These are phyloP conservation scores for Schwanniomyces etchellsii DNA, from an alignment of 1,139 yeast species.

Conservation along the genomic window DNA sequence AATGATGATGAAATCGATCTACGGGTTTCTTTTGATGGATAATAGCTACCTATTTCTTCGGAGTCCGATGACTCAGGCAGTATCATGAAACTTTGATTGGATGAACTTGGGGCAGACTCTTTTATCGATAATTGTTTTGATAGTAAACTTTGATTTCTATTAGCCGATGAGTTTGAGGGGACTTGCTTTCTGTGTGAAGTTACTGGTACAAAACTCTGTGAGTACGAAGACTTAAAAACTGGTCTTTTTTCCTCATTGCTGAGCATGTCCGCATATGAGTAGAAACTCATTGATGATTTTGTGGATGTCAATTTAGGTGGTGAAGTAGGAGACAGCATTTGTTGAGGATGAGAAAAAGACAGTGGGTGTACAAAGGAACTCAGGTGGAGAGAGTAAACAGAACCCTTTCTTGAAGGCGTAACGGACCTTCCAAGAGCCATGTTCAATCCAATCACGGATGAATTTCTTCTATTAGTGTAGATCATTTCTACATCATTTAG, in stretches of 20 bases:
- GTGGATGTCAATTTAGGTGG: conserved; percentile 36
- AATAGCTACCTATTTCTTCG: conserved; percentile 12
- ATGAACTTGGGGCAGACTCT: conserved; percentile 5
- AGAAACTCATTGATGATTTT: conserved; percentile 59
- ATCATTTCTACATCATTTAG: conserved; percentile 68
- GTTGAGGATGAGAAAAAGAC: conserved; percentile 1
- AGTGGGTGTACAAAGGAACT: conserved; percentile 5
- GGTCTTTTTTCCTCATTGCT: conserved; percentile 66
- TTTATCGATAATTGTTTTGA: conserved; percentile 13
- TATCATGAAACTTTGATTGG: conserved; percentile 19
- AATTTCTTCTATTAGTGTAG: conserved; percentile 52
- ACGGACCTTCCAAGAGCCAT: conserved; percentile 52
- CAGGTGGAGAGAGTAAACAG: conserved; percentile 28
- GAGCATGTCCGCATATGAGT: conserved; percentile 76
- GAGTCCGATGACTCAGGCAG: conserved; percentile 26
- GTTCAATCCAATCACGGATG: conserved; percentile 54
- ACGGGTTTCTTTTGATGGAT: conserved; percentile 6
- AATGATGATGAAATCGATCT: conserved; percentile 7
- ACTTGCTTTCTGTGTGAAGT: conserved; percentile 7
- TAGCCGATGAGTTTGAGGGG: conserved; percentile 4
- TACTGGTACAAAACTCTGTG: conserved; percentile 6
- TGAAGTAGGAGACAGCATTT: conserved; percentile 17
- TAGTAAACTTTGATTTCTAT: conserved; percentile 4
- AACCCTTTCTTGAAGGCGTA: conserved; percentile 38
- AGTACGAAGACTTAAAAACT: conserved; percentile 31